These are phyloP conservation scores for Sphaceloma murrayae DNA, from an alignment of 2,329 filamentous ascomycete genomes.

Conservation along the genomic window DNA sequence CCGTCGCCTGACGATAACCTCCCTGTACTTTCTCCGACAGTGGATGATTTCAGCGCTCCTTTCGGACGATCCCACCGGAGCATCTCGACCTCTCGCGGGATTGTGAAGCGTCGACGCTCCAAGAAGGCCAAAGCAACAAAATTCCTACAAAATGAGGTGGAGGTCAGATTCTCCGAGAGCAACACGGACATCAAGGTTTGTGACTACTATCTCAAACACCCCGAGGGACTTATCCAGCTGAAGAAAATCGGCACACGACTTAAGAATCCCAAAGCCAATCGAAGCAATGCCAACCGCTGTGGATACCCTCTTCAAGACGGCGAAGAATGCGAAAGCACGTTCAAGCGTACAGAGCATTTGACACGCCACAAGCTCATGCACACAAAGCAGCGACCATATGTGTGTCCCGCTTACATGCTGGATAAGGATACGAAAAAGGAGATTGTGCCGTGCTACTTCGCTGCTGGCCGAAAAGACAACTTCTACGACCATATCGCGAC, in stretches of 20 bases:
- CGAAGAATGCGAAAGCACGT: neutral
- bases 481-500: neutral
- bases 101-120: too few relatives aligned
- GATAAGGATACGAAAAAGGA: neutral
- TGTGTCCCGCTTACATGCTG: neutral
- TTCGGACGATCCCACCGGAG: constrained; percentile 1
- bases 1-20: too few relatives aligned
- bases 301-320: too few relatives aligned
- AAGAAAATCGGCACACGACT: neutral
- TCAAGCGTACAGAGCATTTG: constrained; percentile 3
- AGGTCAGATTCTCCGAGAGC: neutral
- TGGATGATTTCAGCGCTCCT: constrained; percentile 1
- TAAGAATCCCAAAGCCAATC: neutral
- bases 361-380: neutral
- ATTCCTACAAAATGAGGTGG: too few relatives aligned
- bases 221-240: neutral
- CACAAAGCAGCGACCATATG: neutral
- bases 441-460: neutral
- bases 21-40: too few relatives aligned
- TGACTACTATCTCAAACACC: neutral
- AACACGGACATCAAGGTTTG: neutral
- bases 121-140: too few relatives aligned
- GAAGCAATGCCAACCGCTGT: too few relatives aligned
- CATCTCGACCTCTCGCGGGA: too few relatives aligned
- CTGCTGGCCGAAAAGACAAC: neutral